Conservation (phyloP, 805 yeast species). For the Starmerella sirachaensis region DNA sequence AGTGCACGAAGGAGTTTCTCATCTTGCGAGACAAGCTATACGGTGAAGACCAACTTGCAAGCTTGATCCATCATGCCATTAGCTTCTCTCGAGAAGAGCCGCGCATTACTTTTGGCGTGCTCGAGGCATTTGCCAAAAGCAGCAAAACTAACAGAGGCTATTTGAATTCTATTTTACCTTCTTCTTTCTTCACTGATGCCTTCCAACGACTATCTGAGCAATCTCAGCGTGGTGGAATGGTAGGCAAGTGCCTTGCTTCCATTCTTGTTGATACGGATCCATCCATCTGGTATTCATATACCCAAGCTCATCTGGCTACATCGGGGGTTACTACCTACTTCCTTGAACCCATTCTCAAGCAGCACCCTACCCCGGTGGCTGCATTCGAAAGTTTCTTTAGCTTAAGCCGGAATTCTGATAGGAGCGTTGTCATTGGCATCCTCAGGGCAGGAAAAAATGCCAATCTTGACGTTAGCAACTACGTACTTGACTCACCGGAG, state of each 20-base stretch:
- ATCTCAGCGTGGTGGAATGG: conserved; percentile 4
- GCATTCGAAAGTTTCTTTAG: conserved; percentile 4
- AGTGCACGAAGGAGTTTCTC: conserved; percentile 3
- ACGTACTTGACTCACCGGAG: conserved; percentile 4
- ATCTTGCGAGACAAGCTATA: background rate
- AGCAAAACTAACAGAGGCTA: background rate
- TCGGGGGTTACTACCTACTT: conserved; percentile 11
- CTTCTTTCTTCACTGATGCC: conserved; percentile 3
- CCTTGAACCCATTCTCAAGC: conserved; percentile 16
- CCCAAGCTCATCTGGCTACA: background rate
- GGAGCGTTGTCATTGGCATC: conserved; percentile 12
- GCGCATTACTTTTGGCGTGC: conserved; percentile 9
- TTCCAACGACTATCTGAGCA: conserved; percentile 5
- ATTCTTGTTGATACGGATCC: conserved; percentile 7
- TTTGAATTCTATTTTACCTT: background rate
- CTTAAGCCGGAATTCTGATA: background rate
- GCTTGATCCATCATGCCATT: conserved; percentile 3
- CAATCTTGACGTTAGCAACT: conserved; percentile 12
- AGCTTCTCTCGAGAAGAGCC: conserved; percentile 4
- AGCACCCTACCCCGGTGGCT: background rate
- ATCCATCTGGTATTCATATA: conserved; percentile 5
- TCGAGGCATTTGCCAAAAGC: conserved; percentile 11
- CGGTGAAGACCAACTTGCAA: background rate
- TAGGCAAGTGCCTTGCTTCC: conserved; percentile 15
- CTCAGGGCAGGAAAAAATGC: conserved; percentile 17